Evolutionary conservation across 495 filamentous ascomycete genomes (phyloP).

Genomic region (Tuber calosporum): DNA sequence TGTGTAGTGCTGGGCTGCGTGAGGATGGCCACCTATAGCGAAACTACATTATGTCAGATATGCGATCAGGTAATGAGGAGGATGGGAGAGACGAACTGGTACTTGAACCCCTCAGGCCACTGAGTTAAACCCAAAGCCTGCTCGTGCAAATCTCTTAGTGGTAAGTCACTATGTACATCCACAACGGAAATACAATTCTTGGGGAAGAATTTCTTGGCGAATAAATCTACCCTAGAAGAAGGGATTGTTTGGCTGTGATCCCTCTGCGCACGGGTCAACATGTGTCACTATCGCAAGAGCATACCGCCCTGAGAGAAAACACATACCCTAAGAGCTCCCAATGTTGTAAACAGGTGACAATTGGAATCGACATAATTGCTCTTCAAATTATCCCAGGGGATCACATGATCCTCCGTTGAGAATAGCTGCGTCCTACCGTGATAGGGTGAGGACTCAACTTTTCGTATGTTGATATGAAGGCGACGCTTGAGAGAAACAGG

Average conservation of each 20-base stretch:
- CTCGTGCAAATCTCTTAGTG: constrained; percentile 19
- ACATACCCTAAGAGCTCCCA: constrained; percentile 22
- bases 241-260: constrained; percentile 21
- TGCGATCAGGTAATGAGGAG: not conserved
- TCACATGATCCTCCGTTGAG: constrained; percentile 18
- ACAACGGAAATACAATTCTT: constrained; percentile 25
- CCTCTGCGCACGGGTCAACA: constrained; percentile 7
- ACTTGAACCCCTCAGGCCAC: constrained; percentile 34
- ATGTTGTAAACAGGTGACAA: constrained; percentile 28
- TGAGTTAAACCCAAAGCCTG: constrained; percentile 16
- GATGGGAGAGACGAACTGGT: constrained; percentile 19
- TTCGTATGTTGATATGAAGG: constrained; percentile 52
- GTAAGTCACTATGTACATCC: constrained; percentile 33
- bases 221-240: constrained; percentile 8
- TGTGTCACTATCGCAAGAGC: not conserved
- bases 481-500: not conserved
- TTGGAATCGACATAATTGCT: constrained; percentile 36
- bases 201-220: constrained; percentile 28
- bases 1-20: constrained; percentile 24
- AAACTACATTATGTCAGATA: constrained; percentile 18
- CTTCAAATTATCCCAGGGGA: constrained; percentile 23
- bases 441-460: too few species aligned
- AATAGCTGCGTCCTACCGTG: too few species aligned
- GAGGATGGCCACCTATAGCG: constrained; percentile 31
- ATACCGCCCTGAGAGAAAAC: not conserved